Base-by-base conservation (phyloP, 208 protist species). In the Giardia duodenalis region DNA sequence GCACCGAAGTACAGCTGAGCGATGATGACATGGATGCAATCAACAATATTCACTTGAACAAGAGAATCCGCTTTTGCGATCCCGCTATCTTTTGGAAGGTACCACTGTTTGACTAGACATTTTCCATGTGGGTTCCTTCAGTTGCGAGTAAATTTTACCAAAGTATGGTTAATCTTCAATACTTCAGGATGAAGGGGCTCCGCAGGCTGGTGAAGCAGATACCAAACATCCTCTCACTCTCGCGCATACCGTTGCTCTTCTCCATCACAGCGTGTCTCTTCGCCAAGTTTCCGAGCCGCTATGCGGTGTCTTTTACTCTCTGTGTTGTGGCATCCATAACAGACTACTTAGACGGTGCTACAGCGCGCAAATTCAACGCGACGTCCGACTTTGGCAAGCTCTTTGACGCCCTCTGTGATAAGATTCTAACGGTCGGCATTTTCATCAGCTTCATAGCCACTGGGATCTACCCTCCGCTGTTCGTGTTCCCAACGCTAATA, bases 361-460 rank as follows among this genome's bases (percentile, higher is more conserved):
- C 42, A 47, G 92, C 92, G 0, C 47, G 92, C 4, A n/a, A 45
- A 0, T 76, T 92, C 22, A 47, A 92, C 0, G 67, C 42, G 1
- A 45, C 47, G 2, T 87, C 67, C 0, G 44, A 45, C 0, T 93
- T 93, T 92, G 92, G 92, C 0, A 86, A 47, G 0, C n/a, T 93
- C 0, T 92, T 92, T 43, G 92, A 93, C 47, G 3, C 92, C 2
- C 44, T 93, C 87, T 2, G 57, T 57, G 92, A 93, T 43, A 93
- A 93, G 43, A 43, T 93, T 88, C 46, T 67, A 47, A 87, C 90
- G 0, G 57, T 92, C 10, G 67, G 67, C 19, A 10, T 92, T 1
- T 86, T 86, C 2, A 86, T 86, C 3, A 47, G n/a, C 48, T 44
- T 92, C 43, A 1, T 92, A 0, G 2, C 48, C 4, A 48, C 46